Base-by-base conservation (phyloP, 1,284 basidiomycete genomes). In the Paramarasmius palmivorus region DNA sequence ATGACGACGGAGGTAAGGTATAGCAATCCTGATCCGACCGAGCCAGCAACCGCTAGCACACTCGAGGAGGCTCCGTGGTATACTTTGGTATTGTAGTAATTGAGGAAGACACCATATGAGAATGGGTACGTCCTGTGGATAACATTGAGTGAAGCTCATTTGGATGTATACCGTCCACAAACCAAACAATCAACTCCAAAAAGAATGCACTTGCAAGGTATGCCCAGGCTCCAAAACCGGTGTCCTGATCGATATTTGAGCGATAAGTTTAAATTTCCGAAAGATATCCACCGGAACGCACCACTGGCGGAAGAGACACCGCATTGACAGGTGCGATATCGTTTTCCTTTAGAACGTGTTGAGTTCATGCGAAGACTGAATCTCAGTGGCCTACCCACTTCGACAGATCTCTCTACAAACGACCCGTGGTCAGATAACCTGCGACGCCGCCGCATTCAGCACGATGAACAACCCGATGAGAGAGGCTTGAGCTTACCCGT, bases 41-140 rank as follows among this genome's bases (percentile, higher is more conserved):
- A 54, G 1, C 56, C 56, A 4, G 55, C 56, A 23, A 57, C 29
- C 25, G 56, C 53, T n/a, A 57, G 53, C 15, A 46, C 36, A 34
- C 37, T 23, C 9, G 53, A 36, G 12, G 56, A 49, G 25, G 34
- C 32, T 15, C 45, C 22, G n/a, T 40, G 25, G 34, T 55, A 56
- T 10, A 38, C 39, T 20, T 52, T 36, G 7, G 53, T 55, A 5
- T 49, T 48, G 45, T 57, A 57, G 50, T 55, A 54, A 35, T 57
- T 50, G 46, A 57, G 53, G 40, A 55, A 55, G 17, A 57, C 49
- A 10, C 56, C 56, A 26, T 57, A 57, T 6, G 56, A 57, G 50
- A 55, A 57, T 22, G 56, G 56, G 22, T 49, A 47, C 22, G 53
- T 49, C 56, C 55, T 57, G 20, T n/a, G 48, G 8, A 40, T 40